These are phyloP conservation scores for Scenedesmus sp. DNA, from an alignment of 163 green algal species.

Conservation along the genomic window DNA sequence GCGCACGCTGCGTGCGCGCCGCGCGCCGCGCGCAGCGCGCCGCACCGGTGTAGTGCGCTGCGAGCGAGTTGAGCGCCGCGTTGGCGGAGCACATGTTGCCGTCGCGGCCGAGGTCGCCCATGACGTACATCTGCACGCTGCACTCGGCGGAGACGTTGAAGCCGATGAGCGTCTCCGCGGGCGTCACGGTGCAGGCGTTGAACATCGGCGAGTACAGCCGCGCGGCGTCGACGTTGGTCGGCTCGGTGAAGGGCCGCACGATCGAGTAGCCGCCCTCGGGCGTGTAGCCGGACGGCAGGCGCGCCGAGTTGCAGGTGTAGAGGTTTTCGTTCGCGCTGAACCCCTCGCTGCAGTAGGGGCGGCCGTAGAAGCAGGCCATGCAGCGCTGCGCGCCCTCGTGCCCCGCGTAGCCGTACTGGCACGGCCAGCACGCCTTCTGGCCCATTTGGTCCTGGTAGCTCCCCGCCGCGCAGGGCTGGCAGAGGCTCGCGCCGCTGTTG, in stretches of 20 bases:
- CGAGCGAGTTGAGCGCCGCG: conserved; percentile 34
- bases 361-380: conserved; percentile 48
- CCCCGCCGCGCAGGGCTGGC: conserved; percentile 7
- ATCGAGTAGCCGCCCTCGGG: conserved; percentile 37
- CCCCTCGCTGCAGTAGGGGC: conserved; percentile 46
- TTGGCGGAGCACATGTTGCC: conserved; percentile 39
- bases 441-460: conserved; percentile 36
- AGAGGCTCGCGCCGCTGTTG: conserved; percentile 29
- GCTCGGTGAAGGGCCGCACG: conserved; percentile 36
- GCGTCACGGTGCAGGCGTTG: conserved; percentile 23
- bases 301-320: conserved; percentile 42
- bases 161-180: conserved; percentile 7
- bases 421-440: conserved; percentile 34
- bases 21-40: too few species aligned
- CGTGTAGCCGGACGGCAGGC: conserved; percentile 35
- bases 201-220: conserved; percentile 41
- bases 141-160: conserved; percentile 49
- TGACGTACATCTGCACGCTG: conserved; percentile 38
- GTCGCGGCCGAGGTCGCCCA: conserved; percentile 43
- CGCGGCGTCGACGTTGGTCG: conserved; percentile 5
- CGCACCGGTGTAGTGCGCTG: conserved; percentile 39
- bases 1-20: too few species aligned
- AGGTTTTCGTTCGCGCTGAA: conserved; percentile 39
- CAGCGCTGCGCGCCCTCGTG: conserved; percentile 41
- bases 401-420: conserved; percentile 47